A percentile compares a stretch with the other conserved stretches of the same genome.
phyloP scores from a whole-genome alignment of 2,329 filamentous ascomycete species.

The Balansia obtecta region DNA sequence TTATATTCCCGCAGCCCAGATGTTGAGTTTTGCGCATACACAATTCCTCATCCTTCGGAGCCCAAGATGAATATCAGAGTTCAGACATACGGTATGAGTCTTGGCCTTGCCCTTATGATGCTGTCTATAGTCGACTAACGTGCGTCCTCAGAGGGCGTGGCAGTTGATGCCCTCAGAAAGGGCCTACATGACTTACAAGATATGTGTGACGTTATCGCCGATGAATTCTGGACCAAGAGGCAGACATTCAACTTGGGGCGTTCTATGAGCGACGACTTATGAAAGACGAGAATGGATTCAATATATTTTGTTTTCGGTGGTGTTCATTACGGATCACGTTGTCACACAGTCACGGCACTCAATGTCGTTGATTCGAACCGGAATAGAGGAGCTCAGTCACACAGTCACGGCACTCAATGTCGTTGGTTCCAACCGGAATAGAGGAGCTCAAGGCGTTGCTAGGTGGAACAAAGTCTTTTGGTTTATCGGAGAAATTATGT shows the following conservation, averaged over 20 bases:
- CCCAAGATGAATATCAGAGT: constrained; percentile 94
- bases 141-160: constrained; percentile 51
- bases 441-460: constrained; percentile 20
- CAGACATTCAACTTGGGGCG: constrained; percentile 23
- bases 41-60: constrained; percentile 93
- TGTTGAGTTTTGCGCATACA: constrained; percentile 96
- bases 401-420: background rate
- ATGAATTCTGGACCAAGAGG: constrained; percentile 63
- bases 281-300: background rate
- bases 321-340: constrained; percentile 7
- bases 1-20: constrained; percentile 62
- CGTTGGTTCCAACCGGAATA: constrained; percentile 6
- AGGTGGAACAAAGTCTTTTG: constrained; percentile 11
- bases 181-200: constrained; percentile 81
- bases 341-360: too few species aligned
- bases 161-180: constrained; percentile 79
- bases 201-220: constrained; percentile 84
- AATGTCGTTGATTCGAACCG: background rate
- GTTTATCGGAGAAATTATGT: constrained; percentile 19
- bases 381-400: too few species aligned
- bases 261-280: constrained; percentile 19
- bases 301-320: background rate
- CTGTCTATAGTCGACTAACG: constrained; percentile 1
- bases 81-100: constrained; percentile 74
- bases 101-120: constrained; percentile 7